Conservation (phyloP, 75 land plant genomes). For the Cupressus sempervirens region DNA sequence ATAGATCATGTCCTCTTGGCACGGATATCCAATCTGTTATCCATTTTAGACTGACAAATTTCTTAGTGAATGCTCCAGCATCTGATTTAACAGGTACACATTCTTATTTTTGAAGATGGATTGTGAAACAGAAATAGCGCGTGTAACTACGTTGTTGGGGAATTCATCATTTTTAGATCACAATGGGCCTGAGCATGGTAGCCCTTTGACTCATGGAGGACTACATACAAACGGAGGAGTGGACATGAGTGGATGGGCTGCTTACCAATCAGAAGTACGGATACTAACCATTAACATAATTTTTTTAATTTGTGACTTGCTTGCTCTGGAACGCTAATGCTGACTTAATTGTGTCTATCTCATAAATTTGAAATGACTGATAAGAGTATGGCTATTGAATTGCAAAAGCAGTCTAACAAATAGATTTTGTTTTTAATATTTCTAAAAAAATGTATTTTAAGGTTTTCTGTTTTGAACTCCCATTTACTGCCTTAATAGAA, state of each 20-base stretch:
- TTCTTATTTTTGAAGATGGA: conserved; percentile 69
- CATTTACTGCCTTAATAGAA: not conserved
- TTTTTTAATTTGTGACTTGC: conserved; percentile 38
- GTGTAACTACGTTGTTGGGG: conserved; percentile 92
- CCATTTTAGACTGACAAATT: conserved; percentile 43
- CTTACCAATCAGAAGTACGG: conserved; percentile 82
- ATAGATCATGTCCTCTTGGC: conserved; percentile 9
- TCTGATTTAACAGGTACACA: conserved; percentile 41
- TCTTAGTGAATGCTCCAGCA: conserved; percentile 46
- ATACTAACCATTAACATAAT: conserved; percentile 83
- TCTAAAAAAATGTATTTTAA: not conserved
- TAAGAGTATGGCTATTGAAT: not conserved
- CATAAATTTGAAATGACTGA: not conserved
- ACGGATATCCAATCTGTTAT: conserved; percentile 10
- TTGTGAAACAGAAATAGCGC: conserved; percentile 90
- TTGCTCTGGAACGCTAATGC: conserved; percentile 23
- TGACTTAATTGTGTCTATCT: conserved; percentile 8
- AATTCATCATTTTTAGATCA: conserved; percentile 84
- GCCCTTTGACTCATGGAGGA: conserved; percentile 87
- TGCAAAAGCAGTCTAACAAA: not conserved
- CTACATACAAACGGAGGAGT: conserved; percentile 76
- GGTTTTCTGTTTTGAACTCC: not conserved
- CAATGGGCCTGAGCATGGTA: conserved; percentile 90
- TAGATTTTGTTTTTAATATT: not conserved
- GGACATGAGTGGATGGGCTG: conserved; percentile 83